These are phyloP conservation scores for Aphanomyces euteiches DNA, from an alignment of 352 stramenopile species.

Conservation along the genomic window DNA sequence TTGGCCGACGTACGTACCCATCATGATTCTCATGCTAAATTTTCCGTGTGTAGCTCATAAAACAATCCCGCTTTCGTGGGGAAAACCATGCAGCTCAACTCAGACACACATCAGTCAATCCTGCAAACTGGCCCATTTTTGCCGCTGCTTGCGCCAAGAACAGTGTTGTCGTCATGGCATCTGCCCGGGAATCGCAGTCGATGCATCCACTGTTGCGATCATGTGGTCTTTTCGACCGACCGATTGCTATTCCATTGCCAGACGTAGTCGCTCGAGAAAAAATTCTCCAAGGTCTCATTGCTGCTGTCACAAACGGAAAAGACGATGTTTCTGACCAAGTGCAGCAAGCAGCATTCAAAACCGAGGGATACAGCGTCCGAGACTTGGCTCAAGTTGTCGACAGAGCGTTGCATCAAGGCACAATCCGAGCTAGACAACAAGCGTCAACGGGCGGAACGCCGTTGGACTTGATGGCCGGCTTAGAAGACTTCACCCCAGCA, in stretches of 20 bases:
- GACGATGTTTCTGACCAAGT: slow-evolving; percentile 1
- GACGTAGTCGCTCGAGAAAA: slow-evolving; percentile 61
- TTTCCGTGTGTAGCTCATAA: slow-evolving; percentile 1
- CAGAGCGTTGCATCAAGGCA: slow-evolving; percentile 59
- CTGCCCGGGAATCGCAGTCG: slow-evolving; percentile 52
- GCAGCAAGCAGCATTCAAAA: slow-evolving; percentile 32
- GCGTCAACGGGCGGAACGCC: background rate
- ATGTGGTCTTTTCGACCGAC: slow-evolving; percentile 65
- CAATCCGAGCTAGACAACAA: slow-evolving; percentile 36
- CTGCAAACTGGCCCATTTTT: slow-evolving; percentile 13
- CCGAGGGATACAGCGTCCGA: slow-evolving; percentile 76
- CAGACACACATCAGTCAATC: slow-evolving; percentile 31
- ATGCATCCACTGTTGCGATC: slow-evolving; percentile 62
- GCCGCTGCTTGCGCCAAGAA: slow-evolving; percentile 53
- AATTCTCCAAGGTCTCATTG: slow-evolving; percentile 58
- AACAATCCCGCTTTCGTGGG: background rate
- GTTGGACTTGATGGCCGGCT: slow-evolving; percentile 65
- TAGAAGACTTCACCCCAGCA: slow-evolving; percentile 77
- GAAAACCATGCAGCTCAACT: background rate
- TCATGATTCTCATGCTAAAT: background rate
- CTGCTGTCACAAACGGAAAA: slow-evolving; percentile 11
- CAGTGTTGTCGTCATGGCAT: slow-evolving; percentile 60
- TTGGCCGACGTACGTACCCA: slow-evolving; percentile 41
- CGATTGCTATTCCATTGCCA: slow-evolving; percentile 52
- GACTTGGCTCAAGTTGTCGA: slow-evolving; percentile 69